A percentile compares a stretch with the other conserved stretches of the same genome.
Conservation (phyloP, 176 grass and related monocot genomes). For the Phyllostachys edulis region DNA sequence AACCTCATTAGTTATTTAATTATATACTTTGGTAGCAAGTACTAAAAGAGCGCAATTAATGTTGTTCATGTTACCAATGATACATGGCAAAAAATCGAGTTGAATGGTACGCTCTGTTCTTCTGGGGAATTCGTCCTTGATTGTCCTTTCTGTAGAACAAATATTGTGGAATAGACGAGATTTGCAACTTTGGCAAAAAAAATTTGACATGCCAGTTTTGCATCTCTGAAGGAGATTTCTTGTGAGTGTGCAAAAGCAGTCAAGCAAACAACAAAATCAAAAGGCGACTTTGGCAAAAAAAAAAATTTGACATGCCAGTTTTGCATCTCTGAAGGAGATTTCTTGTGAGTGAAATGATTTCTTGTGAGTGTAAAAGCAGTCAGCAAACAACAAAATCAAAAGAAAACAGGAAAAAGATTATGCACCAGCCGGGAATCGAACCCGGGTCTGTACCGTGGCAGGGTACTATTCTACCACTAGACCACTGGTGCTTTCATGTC, state of each 20-base stretch:
- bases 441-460: constrained; percentile 80
- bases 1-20: not conserved
- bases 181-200: too few species aligned
- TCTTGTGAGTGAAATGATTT: too few species aligned
- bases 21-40: not conserved
- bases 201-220: too few species aligned
- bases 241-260: too few species aligned
- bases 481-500: not conserved
- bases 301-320: too few species aligned
- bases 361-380: too few species aligned
- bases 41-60: not conserved
- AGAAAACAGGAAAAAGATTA: too few species aligned
- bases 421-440: constrained; percentile 58
- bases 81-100: not conserved
- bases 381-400: too few species aligned
- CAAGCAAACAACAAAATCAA: too few species aligned
- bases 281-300: too few species aligned
- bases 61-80: not conserved
- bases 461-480: constrained; percentile 82
- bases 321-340: too few species aligned
- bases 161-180: not conserved
- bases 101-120: not conserved
- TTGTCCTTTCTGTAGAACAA: not conserved
- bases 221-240: too few species aligned
- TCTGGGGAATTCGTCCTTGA: not conserved